Evolutionary conservation across 805 yeast genomes (phyloP).

Genomic region (Kockiozyma suomiensis): DNA sequence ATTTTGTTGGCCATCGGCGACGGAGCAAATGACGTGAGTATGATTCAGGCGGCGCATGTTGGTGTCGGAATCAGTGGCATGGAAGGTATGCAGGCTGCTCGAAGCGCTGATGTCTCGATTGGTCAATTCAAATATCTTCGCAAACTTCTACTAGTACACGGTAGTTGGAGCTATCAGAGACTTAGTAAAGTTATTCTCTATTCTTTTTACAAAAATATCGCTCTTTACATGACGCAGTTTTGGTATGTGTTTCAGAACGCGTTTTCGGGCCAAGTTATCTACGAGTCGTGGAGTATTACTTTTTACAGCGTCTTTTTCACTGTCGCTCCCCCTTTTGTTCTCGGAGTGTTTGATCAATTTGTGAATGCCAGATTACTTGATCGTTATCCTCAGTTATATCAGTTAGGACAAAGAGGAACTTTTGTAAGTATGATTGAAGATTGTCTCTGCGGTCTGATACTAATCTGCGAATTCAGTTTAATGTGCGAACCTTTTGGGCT

Average conservation of each 20-base stretch:
- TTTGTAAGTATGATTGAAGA: conserved; percentile 46
- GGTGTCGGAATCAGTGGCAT: conserved; percentile 99
- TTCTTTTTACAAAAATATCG: conserved; percentile 93
- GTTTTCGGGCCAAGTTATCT: conserved; percentile 91
- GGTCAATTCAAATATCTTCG: conserved; percentile 90
- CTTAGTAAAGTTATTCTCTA: conserved; percentile 89
- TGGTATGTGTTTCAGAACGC: conserved; percentile 95
- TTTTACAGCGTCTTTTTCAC: conserved; percentile 93
- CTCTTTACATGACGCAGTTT: conserved; percentile 95
- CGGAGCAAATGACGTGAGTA: conserved; percentile 98
- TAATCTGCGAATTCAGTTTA: conserved; percentile 50
- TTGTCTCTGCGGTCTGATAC: background rate
- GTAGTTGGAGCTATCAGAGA: conserved; percentile 97
- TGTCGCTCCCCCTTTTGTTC: conserved; percentile 91
- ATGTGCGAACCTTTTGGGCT: conserved; percentile 91
- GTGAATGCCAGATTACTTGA: conserved; percentile 86
- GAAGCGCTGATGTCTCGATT: conserved; percentile 96
- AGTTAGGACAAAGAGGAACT: conserved; percentile 82
- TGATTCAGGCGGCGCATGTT: conserved; percentile 99
- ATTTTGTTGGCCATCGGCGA: conserved; percentile 93
- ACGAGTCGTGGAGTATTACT: conserved; percentile 97
- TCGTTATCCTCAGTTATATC: conserved; percentile 89
- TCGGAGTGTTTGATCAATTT: conserved; percentile 96
- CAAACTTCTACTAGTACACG: conserved; percentile 87
- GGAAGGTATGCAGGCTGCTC: conserved; percentile 99